A percentile compares a stretch with the other conserved stretches of the same genome.
These are phyloP conservation scores for Candida gorgasii DNA, from an alignment of 805 yeast species.

Conservation along the genomic window DNA sequence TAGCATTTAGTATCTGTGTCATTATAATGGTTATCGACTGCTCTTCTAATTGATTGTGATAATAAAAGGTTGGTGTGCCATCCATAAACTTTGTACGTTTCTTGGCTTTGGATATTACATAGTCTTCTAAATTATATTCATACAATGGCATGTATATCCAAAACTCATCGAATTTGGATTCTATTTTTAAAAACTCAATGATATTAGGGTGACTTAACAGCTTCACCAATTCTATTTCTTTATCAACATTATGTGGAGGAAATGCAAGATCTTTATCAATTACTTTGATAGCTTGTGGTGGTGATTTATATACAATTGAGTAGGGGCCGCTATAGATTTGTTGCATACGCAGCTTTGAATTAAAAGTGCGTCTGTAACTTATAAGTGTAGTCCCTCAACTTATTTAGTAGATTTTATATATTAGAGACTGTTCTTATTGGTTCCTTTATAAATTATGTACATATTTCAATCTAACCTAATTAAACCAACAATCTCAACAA, in stretches of 20 bases:
- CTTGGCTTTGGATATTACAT: slow-evolving; percentile 22
- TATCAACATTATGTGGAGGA: slow-evolving; percentile 37
- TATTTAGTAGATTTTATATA: no score
- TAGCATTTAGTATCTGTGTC: slow-evolving; percentile 22
- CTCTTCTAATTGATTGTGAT: slow-evolving; percentile 17
- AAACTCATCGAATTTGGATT: slow-evolving; percentile 30
- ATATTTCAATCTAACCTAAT: no score
- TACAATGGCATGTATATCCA: slow-evolving; percentile 35
- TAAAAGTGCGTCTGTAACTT: no score
- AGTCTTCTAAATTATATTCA: slow-evolving; percentile 25
- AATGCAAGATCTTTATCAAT: slow-evolving; percentile 37
- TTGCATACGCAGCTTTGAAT: no score
- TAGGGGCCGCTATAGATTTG: slow-evolving; percentile 34
- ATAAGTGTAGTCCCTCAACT: no score
- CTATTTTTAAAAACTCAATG: slow-evolving; percentile 22
- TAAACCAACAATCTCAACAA: background rate
- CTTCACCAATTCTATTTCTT: slow-evolving; percentile 31
- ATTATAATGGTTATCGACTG: slow-evolving; percentile 17
- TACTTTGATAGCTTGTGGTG: slow-evolving; percentile 33
- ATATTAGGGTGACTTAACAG: slow-evolving; percentile 19
- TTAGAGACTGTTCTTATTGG: no score
- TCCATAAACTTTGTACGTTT: slow-evolving; percentile 24
- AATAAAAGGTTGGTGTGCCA: slow-evolving; percentile 12
- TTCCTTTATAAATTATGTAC: no score
- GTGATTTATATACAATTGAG: slow-evolving; percentile 32